Base-by-base conservation (phyloP, 2,329 filamentous ascomycete genomes). In the Knoxdaviesia proteae region DNA sequence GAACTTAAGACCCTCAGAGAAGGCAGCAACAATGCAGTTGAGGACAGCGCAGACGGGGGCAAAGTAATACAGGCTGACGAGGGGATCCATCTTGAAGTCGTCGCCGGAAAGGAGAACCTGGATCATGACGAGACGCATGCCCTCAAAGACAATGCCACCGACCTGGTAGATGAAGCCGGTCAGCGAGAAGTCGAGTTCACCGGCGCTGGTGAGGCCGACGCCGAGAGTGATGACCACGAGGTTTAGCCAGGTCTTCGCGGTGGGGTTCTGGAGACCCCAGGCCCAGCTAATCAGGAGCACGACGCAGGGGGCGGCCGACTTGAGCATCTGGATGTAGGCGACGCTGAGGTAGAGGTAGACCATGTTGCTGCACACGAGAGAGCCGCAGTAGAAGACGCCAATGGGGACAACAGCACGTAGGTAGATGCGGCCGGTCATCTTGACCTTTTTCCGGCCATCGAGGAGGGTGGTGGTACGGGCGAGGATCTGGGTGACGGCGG, bases 11-110 rank as follows among this genome's bases (percentile, higher is more conserved):
- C 80, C 57, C 60, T 92, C 83, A n/a, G 74, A 64, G 50, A 80
- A 64, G 45, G 83, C 56, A 47, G 79, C 74, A 34, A 84, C 74
- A 35, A 79, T 51, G 44, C 79, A 64, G 61, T 92, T 92, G 76
- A 86, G 84, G 52, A 78, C 60, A 40, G 82, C 80, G 60, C 84
- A 92, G 40, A 84, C 77, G 5, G 84, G 84, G 1, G 84, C 84
- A 55, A 84, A 92, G 66, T 92, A 92, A 68, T 92, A 92, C 29
- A 92, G 70, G 33, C 81, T 84, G 47, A 90, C 83, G 34, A 93
- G 69, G 34, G 84, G 83, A 54, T 90, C 82, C 84, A 92, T 90
- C 65, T 83, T 84, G 63, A 81, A 58, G 38, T 84, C 81, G 41
- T 80, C 70, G 34, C 70, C 77, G 54, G 76, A 82, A 42, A 93